phyloP scores from a whole-genome alignment of 805 yeast genomes.

The Nakazawaea wickerhamii region DNA sequence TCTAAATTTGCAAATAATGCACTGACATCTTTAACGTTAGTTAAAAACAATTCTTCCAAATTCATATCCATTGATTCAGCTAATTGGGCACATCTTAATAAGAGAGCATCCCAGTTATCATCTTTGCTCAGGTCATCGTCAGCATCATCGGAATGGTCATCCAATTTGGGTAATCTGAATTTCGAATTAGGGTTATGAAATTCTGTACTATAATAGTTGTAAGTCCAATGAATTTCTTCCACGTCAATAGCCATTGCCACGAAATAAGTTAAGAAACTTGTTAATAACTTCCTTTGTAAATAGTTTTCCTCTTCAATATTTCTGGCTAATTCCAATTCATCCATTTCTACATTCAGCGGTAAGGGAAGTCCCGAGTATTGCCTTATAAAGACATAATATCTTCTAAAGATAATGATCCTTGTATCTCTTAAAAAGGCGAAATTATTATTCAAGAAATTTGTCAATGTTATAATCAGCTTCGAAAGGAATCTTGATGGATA shows the following conservation, averaged over 20 bases:
- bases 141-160: slow-evolving; percentile 1
- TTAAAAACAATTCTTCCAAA: slow-evolving; percentile 33
- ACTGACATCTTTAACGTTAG: slow-evolving; percentile 31
- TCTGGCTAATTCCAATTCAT: slow-evolving; percentile 33
- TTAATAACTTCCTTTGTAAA: slow-evolving; percentile 60
- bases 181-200: slow-evolving; percentile 10
- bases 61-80: slow-evolving; percentile 65
- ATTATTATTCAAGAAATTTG: slow-evolving; percentile 45
- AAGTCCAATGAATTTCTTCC: slow-evolving; percentile 7
- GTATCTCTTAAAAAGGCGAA: slow-evolving; percentile 22
- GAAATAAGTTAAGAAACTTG: slow-evolving; percentile 53
- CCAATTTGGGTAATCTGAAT: slow-evolving; percentile 18
- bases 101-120: slow-evolving; percentile 20
- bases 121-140: slow-evolving; percentile 2
- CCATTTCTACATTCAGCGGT: slow-evolving; percentile 29
- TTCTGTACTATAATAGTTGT: neutral
- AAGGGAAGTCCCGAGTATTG: slow-evolving; percentile 46
- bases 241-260: slow-evolving; percentile 29
- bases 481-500: slow-evolving; percentile 78
- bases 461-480: slow-evolving; percentile 56
- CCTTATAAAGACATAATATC: slow-evolving; percentile 59
- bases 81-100: slow-evolving; percentile 40
- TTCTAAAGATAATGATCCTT: slow-evolving; percentile 43
- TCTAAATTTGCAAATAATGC: slow-evolving; percentile 34
- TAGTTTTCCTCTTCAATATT: slow-evolving; percentile 50